Conservation (phyloP, 2,329 filamentous ascomycete species). For the Hymenoscyphus scutula region DNA sequence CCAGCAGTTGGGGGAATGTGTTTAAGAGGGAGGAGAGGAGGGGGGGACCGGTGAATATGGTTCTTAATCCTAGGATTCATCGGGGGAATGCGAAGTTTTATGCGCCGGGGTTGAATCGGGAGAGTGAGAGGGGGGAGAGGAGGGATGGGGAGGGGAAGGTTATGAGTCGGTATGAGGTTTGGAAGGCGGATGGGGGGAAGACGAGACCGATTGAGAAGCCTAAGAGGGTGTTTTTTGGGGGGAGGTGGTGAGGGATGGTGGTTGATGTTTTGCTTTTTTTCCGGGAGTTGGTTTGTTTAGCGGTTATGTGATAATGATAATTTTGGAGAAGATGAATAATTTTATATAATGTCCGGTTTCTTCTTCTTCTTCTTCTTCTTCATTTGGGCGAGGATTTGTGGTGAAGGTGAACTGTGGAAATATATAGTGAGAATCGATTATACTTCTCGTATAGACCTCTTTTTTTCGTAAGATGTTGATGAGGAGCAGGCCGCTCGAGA, state of each 20-base stretch:
- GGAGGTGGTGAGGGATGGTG: neutral
- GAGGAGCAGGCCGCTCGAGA: too few relatives aligned
- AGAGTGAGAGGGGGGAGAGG: neutral
- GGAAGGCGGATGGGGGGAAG: neutral
- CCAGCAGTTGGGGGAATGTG: neutral
- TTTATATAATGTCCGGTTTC: neutral
- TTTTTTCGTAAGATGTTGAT: too few relatives aligned
- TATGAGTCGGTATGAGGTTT: conserved; percentile 1
- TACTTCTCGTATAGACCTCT: too few relatives aligned
- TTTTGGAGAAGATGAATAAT: neutral
- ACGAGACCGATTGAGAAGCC: neutral
- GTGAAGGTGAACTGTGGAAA: too few relatives aligned
- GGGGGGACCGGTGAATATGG: neutral
- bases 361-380: too few relatives aligned
- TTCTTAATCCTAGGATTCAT: neutral
- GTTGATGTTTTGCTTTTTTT: neutral
- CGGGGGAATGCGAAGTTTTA: conserved; percentile 15
- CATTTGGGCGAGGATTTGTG: too few relatives aligned
- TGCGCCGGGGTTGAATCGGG: conserved; percentile 8
- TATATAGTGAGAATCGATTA: too few relatives aligned
- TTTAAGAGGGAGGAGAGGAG: neutral
- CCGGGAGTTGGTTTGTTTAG: neutral
- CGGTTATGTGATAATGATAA: neutral
- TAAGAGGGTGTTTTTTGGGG: neutral
- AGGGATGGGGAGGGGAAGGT: neutral